These are phyloP conservation scores for Microdochium paspali DNA, from an alignment of 2,329 filamentous ascomycete genomes.

Conservation along the genomic window DNA sequence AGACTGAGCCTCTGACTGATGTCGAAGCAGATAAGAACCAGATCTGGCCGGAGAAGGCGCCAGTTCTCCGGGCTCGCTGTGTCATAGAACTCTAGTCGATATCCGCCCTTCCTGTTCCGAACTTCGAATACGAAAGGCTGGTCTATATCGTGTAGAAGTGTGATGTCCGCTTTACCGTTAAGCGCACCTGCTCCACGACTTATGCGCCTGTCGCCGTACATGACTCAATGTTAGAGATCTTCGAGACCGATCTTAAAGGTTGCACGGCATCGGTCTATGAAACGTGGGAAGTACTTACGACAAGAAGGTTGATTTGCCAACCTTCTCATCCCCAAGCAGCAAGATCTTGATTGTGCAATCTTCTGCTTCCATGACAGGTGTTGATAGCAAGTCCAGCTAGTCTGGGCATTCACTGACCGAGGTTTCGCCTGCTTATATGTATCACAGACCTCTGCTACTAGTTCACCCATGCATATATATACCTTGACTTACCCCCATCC, in stretches of 20 bases:
- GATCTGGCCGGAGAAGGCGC: slow-evolving; percentile 46
- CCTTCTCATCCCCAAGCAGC: slow-evolving; percentile 47
- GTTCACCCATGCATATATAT: too few relatives aligned
- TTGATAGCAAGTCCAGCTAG: too few relatives aligned
- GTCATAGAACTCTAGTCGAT: slow-evolving; percentile 51
- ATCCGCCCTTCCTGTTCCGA: slow-evolving; percentile 31
- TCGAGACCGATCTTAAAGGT: slow-evolving; percentile 1
- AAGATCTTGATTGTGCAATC: slow-evolving; percentile 40
- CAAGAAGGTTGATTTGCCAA: slow-evolving; percentile 53
- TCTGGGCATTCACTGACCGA: too few relatives aligned
- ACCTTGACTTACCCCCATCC: too few relatives aligned
- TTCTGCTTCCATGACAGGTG: slow-evolving; percentile 29
- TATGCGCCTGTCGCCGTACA: slow-evolving; percentile 33
- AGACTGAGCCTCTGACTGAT: slow-evolving; percentile 49
- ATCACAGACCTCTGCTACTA: too few relatives aligned
- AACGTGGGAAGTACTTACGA: slow-evolving; percentile 36
- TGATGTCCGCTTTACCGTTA: slow-evolving; percentile 29
- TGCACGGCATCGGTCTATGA: too few relatives aligned
- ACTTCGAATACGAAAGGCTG: slow-evolving; percentile 53
- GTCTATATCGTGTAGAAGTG: slow-evolving; percentile 45
- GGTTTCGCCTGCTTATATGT: too few relatives aligned
- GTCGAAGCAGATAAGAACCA: slow-evolving; percentile 52
- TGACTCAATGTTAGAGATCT: slow-evolving; percentile 1
- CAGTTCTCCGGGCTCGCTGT: slow-evolving; percentile 49
- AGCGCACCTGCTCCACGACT: slow-evolving; percentile 31